Evolutionary conservation across 306 rosid genomes (phyloP), one percentile per base, ranked within the genome.

Genomic region (Coriaria nepalensis): DNA sequence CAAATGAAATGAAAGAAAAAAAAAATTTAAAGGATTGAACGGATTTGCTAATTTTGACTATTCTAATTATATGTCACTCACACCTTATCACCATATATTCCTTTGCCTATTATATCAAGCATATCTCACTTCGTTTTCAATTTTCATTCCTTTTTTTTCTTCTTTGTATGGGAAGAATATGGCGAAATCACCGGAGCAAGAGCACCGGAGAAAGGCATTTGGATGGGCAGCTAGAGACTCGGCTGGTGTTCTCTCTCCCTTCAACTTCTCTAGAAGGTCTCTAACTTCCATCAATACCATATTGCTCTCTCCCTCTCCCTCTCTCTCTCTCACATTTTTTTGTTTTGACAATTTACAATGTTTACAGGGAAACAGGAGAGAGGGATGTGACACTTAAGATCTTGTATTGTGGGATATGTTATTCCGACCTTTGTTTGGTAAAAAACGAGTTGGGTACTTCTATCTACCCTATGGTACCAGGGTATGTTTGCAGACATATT

Each of bases 401-500:
- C 14, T 14, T 74, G n/a, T 74, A 65, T 8, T 69, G 76, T 35
- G 80, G 70, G 35, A 58, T 65, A 40, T 74, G 80, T 40, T 76
- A 69, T 64, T 45, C 76, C 2, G 80, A 74, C 29, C 73, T 74
- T 4, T 76, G 69, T 54, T 29, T 53, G 67, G 0, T 57, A 4
- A 74, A 69, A 58, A 68, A 69, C 9, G 66, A 68, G 37, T 68
- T 68, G 75, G 69, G 69, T 35, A 6, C 0, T 0, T 12, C 72
- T 10, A 38, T 8, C n/a, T 68, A 73, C 48, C 79, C 75, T 15
- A 0, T 73, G 2, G 68, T 68, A 7, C 69, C 79, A 6, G 72
- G 75, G 79, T 68, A 73, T 59, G 45, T 32, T 20, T 39, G 8
- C 46, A 9, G 5, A 13, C n/a, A 10, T 20, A 0, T 20, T 6